Base-by-base conservation (phyloP, 2,329 filamentous ascomycete species). In the Ophiostoma triangulosporum region DNA sequence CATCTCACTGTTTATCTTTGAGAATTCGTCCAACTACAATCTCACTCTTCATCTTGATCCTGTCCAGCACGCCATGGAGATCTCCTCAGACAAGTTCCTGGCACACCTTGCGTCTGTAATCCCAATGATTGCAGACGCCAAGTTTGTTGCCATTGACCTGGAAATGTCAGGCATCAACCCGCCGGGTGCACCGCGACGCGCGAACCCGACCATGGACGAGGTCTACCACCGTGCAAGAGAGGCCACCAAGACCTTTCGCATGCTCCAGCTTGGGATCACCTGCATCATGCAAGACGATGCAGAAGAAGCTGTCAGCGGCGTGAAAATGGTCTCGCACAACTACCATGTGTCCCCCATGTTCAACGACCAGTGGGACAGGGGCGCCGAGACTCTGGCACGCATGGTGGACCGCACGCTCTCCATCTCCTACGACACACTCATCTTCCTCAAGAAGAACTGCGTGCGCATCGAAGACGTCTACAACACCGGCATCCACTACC, bases 181-280 rank as follows among this genome's bases (percentile, higher is more conserved):
- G 48, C 11, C 27, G 11, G 1, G 20, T 26, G 2, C 24, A 15
- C 24, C 31, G 22, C 0, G 22, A 29, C n/a, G 54, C 54, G 8
- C 36, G 52, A 27, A 27, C 8, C 51, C 56, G 22, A 56, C 52
- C 3, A 50, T 38, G 32, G 48, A 54, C n/a, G 40, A 57, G 26
- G 20, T 57, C 24, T 72, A 70, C 50, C 46, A 58, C 3, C 46
- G 57, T 8, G 61, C 62, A 38, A 65, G 58, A 40, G 56, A 59
- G 8, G 64, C 62, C 1, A 65, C 67, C 1, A 56, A 61, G 11
- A 60, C 54, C 1, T 69, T 64, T 50, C 62, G 64, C 24, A 59
- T 68, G 9, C 51, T 71, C 2, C 65, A 70, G 51, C 45, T 70
- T 7, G 69, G 69, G 6, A 50, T 70, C 22, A 70, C 67, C 0